Evolutionary conservation across 164 flowering plant species (phyloP), one percentile per base, ranked within the genome.

Genomic region (Annona cherimola): DNA sequence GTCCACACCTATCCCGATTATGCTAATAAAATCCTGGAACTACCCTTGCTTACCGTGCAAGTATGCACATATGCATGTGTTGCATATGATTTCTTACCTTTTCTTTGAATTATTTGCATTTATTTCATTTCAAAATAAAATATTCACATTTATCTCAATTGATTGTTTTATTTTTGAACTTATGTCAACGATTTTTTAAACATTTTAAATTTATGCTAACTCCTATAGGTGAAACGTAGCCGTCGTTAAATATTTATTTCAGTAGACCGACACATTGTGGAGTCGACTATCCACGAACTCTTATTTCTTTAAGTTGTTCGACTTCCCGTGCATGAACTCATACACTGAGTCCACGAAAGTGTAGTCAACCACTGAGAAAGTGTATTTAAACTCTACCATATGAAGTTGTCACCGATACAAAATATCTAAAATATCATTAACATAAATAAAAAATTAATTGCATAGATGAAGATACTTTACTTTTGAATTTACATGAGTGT

Each of bases 41-140:
- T n/a, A 54, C 80, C 80, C 59, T 61, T 61, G 1, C 7, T 78
- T 50, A 66, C 70, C 0, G 77, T 61, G 11, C 80, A 78, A 77
- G 80, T 78, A 42, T 57, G n/a, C 14, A 57, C 5, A 16, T 26
- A 26, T 26, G 35, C n/a, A 12, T 5, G 3, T 57, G n/a, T 16
- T 14, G 14, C n/a, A 3, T 57, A 16, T 57, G 3, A 57, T 14
- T 57, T 19, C 61, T 57, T 16, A 57, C n/a, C n/a, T 57, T 4
- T 11, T 57, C 4, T 4, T 57, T 14, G 14, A 57, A 16, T 57
- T 57, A 57, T 14, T 3, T 57, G n/a, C n/a, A 57, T 16, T 57
- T 19, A 14, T 14, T 4, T 57, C 14, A 3, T 3, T 57, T 9
- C 16, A 14, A 57, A 57, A 16, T 14, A 57, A 57, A 14, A 16